Evolutionary conservation across 164 flowering plant genomes (phyloP).

Genomic region (Aristolochia fimbriata): DNA sequence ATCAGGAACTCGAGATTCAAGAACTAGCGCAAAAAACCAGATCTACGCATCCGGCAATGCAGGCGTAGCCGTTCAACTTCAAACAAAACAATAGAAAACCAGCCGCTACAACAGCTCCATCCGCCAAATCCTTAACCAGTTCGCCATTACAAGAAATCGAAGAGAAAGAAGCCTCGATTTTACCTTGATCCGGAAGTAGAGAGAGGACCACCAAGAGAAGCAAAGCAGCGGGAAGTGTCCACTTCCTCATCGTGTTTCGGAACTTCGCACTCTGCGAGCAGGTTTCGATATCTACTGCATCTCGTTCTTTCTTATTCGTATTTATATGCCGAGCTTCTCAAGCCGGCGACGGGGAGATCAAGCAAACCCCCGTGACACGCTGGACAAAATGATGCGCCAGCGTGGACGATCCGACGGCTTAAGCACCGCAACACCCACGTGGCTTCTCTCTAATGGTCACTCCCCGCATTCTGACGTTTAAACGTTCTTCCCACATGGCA

Average conservation of each 20-base stretch:
- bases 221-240: conserved; percentile 66
- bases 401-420: conserved; percentile 43
- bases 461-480: conserved; percentile 28
- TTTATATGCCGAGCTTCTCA: not conserved
- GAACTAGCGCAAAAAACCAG: not conserved
- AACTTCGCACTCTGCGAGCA: not conserved
- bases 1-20: conserved; percentile 2
- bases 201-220: conserved; percentile 59
- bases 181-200: conserved; percentile 83
- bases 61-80: not conserved
- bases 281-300: not conserved
- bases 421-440: conserved; percentile 1
- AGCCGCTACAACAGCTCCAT: too few relatives aligned
- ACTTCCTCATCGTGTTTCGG: conserved; percentile 52
- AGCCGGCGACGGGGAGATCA: not conserved
- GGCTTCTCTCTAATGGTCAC: conserved; percentile 8
- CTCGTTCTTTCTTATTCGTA: not conserved
- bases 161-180: not conserved
- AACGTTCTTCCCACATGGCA: not conserved
- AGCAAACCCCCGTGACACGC: not conserved
- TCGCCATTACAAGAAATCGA: not conserved
- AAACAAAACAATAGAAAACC: too few relatives aligned
- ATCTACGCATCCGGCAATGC: not conserved
- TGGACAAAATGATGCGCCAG: conserved; percentile 14
- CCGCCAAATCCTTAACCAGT: not conserved